phyloP scores from a whole-genome alignment of 805 yeast species.

The Deakozyma indianensis region DNA sequence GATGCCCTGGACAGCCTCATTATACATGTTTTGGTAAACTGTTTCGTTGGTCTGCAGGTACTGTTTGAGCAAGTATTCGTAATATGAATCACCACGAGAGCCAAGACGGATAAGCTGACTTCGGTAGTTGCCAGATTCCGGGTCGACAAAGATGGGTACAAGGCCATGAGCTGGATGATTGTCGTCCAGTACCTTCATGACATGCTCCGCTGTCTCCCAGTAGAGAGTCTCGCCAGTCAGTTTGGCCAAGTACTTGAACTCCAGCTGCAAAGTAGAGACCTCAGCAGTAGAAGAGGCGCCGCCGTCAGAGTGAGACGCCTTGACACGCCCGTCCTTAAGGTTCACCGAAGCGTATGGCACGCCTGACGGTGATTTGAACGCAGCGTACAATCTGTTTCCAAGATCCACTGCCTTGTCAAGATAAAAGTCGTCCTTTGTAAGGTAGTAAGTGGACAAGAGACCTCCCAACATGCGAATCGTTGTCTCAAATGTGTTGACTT shows the following conservation, averaged over 20 bases:
- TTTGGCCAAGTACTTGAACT: constrained; percentile 38
- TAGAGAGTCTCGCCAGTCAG: constrained; percentile 33
- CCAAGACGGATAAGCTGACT: constrained; percentile 65
- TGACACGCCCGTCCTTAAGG: neutral
- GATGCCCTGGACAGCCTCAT: constrained; percentile 24
- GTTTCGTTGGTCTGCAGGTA: constrained; percentile 26
- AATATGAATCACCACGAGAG: constrained; percentile 66
- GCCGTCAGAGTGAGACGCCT: neutral
- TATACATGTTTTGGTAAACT: constrained; percentile 16
- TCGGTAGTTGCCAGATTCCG: constrained; percentile 56
- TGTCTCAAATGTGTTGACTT: constrained; percentile 37
- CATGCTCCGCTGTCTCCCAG: constrained; percentile 46
- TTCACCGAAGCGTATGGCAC: constrained; percentile 29
- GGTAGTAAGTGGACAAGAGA: constrained; percentile 35
- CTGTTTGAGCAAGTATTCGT: constrained; percentile 36
- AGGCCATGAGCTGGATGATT: constrained; percentile 58
- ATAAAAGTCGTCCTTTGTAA: constrained; percentile 25
- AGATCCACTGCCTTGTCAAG: constrained; percentile 30
- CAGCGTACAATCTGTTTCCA: constrained; percentile 34
- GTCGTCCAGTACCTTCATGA: constrained; percentile 54
- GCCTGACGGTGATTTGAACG: constrained; percentile 45
- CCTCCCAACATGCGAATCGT: constrained; percentile 41
- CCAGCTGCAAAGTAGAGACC: constrained; percentile 35
- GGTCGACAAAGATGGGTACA: constrained; percentile 67
- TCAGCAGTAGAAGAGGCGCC: constrained; percentile 26